A percentile compares a stretch with the other conserved stretches of the same genome.
These are phyloP conservation scores for Podila clonocystis DNA, from an alignment of 192 early-diverging fungal species.

Conservation along the genomic window DNA sequence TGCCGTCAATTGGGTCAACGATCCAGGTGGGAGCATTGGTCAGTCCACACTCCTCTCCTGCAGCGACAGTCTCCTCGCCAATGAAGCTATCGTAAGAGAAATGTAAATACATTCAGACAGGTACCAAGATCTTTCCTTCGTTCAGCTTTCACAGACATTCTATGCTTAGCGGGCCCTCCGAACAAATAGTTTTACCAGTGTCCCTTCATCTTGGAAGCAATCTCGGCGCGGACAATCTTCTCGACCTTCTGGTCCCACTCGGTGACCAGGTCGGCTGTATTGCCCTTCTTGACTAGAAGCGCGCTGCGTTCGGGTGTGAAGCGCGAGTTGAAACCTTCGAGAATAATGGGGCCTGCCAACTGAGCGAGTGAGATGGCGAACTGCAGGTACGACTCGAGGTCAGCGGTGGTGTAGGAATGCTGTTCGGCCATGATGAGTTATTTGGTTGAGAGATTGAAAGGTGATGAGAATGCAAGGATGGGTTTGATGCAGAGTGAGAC, in stretches of 20 bases:
- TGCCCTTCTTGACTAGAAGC: slow-evolving; percentile 66
- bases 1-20: slow-evolving; percentile 89
- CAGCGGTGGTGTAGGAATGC: slow-evolving; percentile 29
- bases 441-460: background rate
- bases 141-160: slow-evolving; percentile 42
- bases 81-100: slow-evolving; percentile 67
- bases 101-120: background rate
- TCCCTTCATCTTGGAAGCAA: slow-evolving; percentile 67
- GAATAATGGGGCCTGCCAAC: slow-evolving; percentile 68
- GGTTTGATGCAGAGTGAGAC: no score
- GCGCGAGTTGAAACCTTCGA: slow-evolving; percentile 61
- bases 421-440: slow-evolving; percentile 12
- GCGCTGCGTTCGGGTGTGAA: slow-evolving; percentile 48
- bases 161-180: no score
- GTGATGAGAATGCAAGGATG: background rate
- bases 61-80: slow-evolving; percentile 86
- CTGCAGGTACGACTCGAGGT: slow-evolving; percentile 50
- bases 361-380: slow-evolving; percentile 64
- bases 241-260: slow-evolving; percentile 88
- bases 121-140: background rate
- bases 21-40: slow-evolving; percentile 88
- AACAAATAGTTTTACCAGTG: slow-evolving; percentile 20
- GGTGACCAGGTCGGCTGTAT: slow-evolving; percentile 85
- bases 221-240: slow-evolving; percentile 54
- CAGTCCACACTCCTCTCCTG: slow-evolving; percentile 59